Percentiles rank a stretch among this genome's conserved stretches.
These are phyloP conservation scores for Ramaria rubella DNA, from an alignment of 768 basidiomycete genomes.

Conservation along the genomic window DNA sequence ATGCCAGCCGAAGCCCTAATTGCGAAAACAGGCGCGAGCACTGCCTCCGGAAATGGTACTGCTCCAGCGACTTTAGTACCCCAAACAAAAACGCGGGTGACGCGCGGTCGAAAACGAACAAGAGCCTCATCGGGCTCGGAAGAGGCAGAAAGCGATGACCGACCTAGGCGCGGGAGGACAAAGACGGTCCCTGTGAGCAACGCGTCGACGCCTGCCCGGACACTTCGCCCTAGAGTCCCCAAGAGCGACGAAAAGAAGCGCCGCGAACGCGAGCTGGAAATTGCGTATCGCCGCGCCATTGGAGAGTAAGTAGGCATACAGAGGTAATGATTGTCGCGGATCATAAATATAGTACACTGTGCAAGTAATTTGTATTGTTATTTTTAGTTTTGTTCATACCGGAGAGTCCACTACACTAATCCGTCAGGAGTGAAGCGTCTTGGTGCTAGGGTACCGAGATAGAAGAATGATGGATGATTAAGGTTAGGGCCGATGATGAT, in stretches of 20 bases:
- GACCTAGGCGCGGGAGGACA: neutral
- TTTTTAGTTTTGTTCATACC: no score
- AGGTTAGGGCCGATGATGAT: no score
- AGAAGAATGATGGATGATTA: no score
- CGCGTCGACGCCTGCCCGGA: constrained; percentile 31
- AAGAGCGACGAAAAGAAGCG: constrained; percentile 46
- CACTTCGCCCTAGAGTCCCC: constrained; percentile 50
- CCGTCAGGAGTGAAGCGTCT: no score
- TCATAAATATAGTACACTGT: neutral
- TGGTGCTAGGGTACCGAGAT: no score
- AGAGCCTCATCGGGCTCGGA: neutral
- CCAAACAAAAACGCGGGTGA: neutral
- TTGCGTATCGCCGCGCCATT: constrained; percentile 42
- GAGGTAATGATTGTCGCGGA: no score
- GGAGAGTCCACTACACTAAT: no score
- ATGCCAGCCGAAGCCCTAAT: constrained; percentile 6
- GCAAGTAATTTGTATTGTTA: neutral
- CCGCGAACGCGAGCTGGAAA: constrained; percentile 45
- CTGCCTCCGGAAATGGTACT: neutral
- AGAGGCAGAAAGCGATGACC: neutral
- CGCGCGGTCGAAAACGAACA: constrained; percentile 9
- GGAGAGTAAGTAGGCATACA: constrained; percentile 30
- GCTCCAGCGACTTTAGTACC: neutral
- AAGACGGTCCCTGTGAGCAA: neutral
- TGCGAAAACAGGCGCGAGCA: neutral